These are phyloP conservation scores for Pulveroboletus sp. DNA, from an alignment of 768 basidiomycete genomes.

Conservation along the genomic window DNA sequence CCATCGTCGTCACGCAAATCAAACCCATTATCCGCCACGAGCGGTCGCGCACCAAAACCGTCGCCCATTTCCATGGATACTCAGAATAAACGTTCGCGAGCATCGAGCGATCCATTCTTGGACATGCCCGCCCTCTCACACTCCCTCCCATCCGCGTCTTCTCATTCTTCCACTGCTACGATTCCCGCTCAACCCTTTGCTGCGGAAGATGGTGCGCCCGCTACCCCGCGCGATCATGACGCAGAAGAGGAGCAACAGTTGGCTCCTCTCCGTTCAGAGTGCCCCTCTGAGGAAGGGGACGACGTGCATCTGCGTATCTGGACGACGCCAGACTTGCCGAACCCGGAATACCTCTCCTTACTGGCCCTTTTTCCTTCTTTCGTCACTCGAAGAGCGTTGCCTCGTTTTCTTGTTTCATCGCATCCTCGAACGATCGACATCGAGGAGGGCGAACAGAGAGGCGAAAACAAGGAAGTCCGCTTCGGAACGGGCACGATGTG, in stretches of 20 bases:
- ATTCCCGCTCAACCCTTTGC: constrained; percentile 31
- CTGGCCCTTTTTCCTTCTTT: constrained; percentile 75
- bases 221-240: constrained; percentile 28
- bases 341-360: constrained; percentile 68
- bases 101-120: constrained; percentile 76
- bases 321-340: constrained; percentile 74
- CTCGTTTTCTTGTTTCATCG: constrained; percentile 56
- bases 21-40: constrained; percentile 43
- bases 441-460: constrained; percentile 62
- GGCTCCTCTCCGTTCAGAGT: constrained; percentile 32
- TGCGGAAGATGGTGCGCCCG: constrained; percentile 39
- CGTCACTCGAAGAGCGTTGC: constrained; percentile 62
- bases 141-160: constrained; percentile 51
- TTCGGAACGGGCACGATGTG: constrained; percentile 86
- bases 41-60: constrained; percentile 31
- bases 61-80: constrained; percentile 41
- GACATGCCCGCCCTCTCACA: constrained; percentile 63
- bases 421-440: constrained; percentile 49
- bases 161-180: constrained; percentile 38
- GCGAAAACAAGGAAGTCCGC: constrained; percentile 53
- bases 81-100: constrained; percentile 61
- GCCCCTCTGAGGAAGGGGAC: constrained; percentile 31
- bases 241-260: constrained; percentile 35
- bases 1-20: constrained; percentile 48
- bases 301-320: constrained; percentile 69